Percentiles rank a stretch among this genome's conserved stretches.
These are phyloP conservation scores for Cryptococcus sp. DNA, from an alignment of 1,284 basidiomycete genomes.

Conservation along the genomic window DNA sequence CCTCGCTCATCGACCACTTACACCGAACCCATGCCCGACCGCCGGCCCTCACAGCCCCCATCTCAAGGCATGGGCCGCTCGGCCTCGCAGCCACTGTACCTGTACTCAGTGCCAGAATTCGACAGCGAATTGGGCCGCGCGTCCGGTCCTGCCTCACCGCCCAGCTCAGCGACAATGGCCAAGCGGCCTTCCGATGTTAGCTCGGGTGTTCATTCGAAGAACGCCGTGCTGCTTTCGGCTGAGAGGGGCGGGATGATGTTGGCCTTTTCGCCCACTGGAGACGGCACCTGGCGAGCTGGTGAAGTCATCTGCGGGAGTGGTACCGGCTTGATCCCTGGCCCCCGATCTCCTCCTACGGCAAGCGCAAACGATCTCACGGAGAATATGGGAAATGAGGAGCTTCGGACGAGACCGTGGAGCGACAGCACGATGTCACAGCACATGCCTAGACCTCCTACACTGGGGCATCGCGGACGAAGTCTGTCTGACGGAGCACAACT, in stretches of 20 bases:
- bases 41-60: slow-evolving; percentile 1
- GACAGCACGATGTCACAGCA: slow-evolving; percentile 28
- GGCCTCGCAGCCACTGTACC: slow-evolving; percentile 19
- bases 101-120: slow-evolving; percentile 21
- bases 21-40: slow-evolving; percentile 13
- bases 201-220: slow-evolving; percentile 38
- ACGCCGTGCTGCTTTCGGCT: slow-evolving; percentile 37
- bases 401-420: slow-evolving; percentile 34
- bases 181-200: slow-evolving; percentile 29
- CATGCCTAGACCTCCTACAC: slow-evolving; percentile 6
- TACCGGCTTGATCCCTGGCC: slow-evolving; percentile 24
- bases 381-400: slow-evolving; percentile 13
- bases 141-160: background rate
- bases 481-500: slow-evolving; percentile 50
- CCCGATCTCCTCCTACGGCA: background rate
- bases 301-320: slow-evolving; percentile 25
- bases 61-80: slow-evolving; percentile 20
- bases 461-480: slow-evolving; percentile 28
- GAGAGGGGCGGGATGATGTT: slow-evolving; percentile 45
- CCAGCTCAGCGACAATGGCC: background rate
- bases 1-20: slow-evolving; percentile 12
- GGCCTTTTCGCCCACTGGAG: slow-evolving; percentile 31
- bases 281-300: slow-evolving; percentile 24
- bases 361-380: background rate
- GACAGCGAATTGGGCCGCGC: slow-evolving; percentile 7